Conservation (phyloP, 164 flowering plant species). For the Akebia trifoliata region DNA sequence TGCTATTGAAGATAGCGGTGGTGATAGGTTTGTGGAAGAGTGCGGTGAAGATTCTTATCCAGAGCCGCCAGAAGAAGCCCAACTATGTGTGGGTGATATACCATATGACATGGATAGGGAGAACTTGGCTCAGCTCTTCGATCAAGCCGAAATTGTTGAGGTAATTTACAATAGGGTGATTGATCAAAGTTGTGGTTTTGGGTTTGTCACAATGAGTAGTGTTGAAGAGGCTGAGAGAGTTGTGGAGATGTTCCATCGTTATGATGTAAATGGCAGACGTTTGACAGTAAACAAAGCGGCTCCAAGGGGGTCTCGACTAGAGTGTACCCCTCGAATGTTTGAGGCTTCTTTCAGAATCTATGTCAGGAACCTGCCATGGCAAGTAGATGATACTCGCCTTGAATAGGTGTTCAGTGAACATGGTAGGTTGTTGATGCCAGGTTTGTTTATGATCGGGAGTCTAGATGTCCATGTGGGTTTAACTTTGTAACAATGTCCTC, state of each 20-base stretch:
- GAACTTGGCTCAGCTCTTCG: constrained; percentile 42
- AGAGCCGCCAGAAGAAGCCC: constrained; percentile 51
- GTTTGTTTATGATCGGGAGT: constrained; percentile 64
- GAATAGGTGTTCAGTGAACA: constrained; percentile 75
- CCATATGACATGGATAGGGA: constrained; percentile 49
- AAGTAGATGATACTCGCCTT: constrained; percentile 55
- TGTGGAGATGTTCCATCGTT: constrained; percentile 49
- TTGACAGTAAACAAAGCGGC: constrained; percentile 83
- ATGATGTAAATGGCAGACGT: constrained; percentile 58
- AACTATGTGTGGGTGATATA: constrained; percentile 50
- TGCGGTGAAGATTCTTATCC: no score
- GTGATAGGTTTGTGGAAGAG: constrained; percentile 23
- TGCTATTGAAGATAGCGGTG: constrained; percentile 16
- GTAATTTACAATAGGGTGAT: constrained; percentile 57
- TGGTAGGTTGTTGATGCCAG: constrained; percentile 70
- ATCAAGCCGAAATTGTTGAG: constrained; percentile 55
- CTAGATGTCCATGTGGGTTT: constrained; percentile 83
- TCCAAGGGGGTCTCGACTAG: constrained; percentile 62
- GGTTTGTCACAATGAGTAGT: constrained; percentile 59
- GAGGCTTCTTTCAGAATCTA: constrained; percentile 50
- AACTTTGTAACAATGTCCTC: constrained; percentile 74
- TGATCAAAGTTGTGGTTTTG: constrained; percentile 64
- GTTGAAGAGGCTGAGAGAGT: constrained; percentile 69
- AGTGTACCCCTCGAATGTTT: constrained; percentile 45
- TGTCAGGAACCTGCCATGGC: constrained; percentile 88